Percentiles rank a stretch among this genome's conserved stretches.
Conservation (phyloP, 306 rosid genomes). For the Cicer judaicum region DNA sequence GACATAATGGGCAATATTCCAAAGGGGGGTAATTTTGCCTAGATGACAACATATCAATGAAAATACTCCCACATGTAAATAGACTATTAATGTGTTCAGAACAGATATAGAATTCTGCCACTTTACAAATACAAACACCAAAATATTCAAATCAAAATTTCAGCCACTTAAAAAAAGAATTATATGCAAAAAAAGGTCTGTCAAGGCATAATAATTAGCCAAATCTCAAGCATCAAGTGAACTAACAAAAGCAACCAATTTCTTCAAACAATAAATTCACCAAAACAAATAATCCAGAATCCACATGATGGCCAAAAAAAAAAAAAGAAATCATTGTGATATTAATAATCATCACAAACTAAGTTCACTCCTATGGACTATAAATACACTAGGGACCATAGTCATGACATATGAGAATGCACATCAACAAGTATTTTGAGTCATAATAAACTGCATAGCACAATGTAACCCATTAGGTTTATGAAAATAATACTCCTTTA, state of each 20-base stretch:
- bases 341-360: background rate
- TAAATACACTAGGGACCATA: background rate
- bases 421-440: background rate
- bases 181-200: background rate
- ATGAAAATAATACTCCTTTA: background rate
- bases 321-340: background rate
- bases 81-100: background rate
- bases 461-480: background rate
- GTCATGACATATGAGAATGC: background rate
- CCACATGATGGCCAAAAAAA: background rate
- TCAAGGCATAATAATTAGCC: background rate
- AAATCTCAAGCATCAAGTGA: background rate
- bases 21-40: background rate
- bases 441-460: background rate
- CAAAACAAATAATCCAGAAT: background rate
- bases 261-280: background rate
- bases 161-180: background rate
- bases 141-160: background rate
- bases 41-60: background rate
- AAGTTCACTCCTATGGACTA: background rate
- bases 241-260: background rate
- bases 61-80: background rate
- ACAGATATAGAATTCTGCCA: background rate
- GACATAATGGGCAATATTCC: background rate
- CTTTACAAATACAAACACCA: background rate